A percentile compares a stretch with the other conserved stretches of the same genome.
These are phyloP conservation scores for Wilhelminamyces savonicus DNA, from an alignment of 805 yeast genomes.

Conservation along the genomic window DNA sequence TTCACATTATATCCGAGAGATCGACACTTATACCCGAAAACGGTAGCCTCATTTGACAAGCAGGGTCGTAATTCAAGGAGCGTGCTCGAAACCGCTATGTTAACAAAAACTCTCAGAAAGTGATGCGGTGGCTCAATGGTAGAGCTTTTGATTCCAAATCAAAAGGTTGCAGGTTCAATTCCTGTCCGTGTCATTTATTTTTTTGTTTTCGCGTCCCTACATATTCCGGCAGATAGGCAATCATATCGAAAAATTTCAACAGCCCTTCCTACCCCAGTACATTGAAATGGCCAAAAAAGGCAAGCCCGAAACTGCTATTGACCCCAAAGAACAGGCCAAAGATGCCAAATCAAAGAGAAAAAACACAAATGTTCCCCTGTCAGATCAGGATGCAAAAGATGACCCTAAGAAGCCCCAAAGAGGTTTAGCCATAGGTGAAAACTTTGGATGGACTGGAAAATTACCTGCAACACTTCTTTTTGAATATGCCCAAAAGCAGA, in stretches of 20 bases:
- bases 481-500: constrained; percentile 80
- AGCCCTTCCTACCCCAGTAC: too few relatives aligned
- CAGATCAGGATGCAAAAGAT: constrained; percentile 1
- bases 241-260: too few relatives aligned
- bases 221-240: too few relatives aligned
- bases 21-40: too few relatives aligned
- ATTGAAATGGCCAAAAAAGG: background rate
- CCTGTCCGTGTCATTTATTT: constrained; percentile 15
- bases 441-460: constrained; percentile 91
- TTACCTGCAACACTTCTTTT: constrained; percentile 80
- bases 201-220: background rate
- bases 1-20: too few relatives aligned
- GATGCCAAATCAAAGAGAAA: too few relatives aligned
- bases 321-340: too few relatives aligned
- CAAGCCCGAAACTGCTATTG: constrained; percentile 1
- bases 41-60: too few relatives aligned
- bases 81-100: too few relatives aligned
- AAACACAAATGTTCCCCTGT: too few relatives aligned
- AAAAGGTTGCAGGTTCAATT: constrained; percentile 19
- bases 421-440: constrained; percentile 43
- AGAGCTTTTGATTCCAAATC: constrained; percentile 19
- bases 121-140: constrained; percentile 19
- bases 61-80: too few relatives aligned
- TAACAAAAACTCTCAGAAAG: too few relatives aligned
- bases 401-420: constrained; percentile 27